Base-by-base conservation (phyloP, 352 stramenopile genomes). In the Blastocystis sp. region DNA sequence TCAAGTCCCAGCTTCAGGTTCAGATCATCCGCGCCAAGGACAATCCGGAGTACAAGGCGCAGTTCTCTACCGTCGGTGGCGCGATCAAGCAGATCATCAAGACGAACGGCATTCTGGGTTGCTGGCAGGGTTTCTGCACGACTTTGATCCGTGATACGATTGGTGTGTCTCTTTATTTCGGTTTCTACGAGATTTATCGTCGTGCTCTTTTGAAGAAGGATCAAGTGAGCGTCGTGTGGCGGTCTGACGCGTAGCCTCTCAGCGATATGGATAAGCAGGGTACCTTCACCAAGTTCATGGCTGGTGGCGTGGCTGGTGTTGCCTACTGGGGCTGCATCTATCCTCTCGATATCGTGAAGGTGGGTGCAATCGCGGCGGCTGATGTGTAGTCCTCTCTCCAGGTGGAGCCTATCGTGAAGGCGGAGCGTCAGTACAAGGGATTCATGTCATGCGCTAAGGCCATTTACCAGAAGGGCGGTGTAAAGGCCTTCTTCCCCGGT, bases 11-110 rank as follows among this genome's bases (percentile, higher is more conserved):
- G 51, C 63, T 89, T 16, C 79, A 89, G 51, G 79, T 89, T n/a
- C 79, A 89, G 67, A 80, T 89, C 55, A 62, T 85, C 29, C 74
- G 74, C 45, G 79, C 79, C 12, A 77, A 89, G 51, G 63, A 77
- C 65, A 89, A 89, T 89, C 79, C 79, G 24, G 79, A 89, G 67
- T 89, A 89, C 51, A 89, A 89, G 67, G 63, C 79, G n/a, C 55
- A 89, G 67, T 89, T 89, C 67, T 79, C 26, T 3, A 80, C 39
- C 55, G 79, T 89, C 2, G n/a, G 35, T 9, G 79, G 67, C 24
- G 63, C 63, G 21, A 80, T 80, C 50, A 89, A 89, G 67, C 62
- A 89, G 51, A 80, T 89, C 55, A 80, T 89, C 29, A 89, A 89
- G 35, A 71, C 62, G 3, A 89, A 89, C 67, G 79, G 79, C 12